Percentiles rank a stretch among this genome's conserved stretches.
phyloP scores from a whole-genome alignment of 257 asterid species.

The Nicotiana otophora region DNA sequence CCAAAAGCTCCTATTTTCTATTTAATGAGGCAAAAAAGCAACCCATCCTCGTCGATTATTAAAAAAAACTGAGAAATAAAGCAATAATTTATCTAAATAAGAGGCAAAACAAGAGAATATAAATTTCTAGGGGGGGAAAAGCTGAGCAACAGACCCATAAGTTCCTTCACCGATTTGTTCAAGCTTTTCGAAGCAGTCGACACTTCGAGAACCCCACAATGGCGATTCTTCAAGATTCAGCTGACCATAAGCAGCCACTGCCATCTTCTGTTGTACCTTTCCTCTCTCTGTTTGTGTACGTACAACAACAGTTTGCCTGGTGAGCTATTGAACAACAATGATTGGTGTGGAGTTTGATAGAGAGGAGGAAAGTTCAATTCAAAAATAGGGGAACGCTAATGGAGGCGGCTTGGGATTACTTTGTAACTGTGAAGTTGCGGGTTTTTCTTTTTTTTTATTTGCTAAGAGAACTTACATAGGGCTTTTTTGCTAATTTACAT shows the following conservation, averaged over 20 bases:
- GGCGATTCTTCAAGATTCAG: conserved; percentile 78
- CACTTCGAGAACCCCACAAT: conserved; percentile 94
- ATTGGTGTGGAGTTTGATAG: not conserved
- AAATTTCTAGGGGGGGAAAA: not conserved
- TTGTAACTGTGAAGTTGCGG: not conserved
- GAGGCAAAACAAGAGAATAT: not conserved
- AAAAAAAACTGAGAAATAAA: not conserved
- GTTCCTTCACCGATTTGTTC: conserved; percentile 99
- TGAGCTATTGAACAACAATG: not conserved
- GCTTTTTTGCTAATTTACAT: not conserved
- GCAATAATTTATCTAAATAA: not conserved
- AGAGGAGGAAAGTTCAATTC: not conserved
- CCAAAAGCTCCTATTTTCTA: not conserved
- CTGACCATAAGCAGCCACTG: conserved; percentile 45
- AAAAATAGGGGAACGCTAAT: not conserved
- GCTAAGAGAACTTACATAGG: not conserved
- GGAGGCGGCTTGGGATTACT: conserved; percentile 1
- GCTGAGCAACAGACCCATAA: conserved; percentile 48
- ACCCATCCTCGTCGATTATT: not conserved
- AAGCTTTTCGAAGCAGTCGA: conserved; percentile 87
- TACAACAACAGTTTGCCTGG: not conserved
- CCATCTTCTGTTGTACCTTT: conserved; percentile 22
- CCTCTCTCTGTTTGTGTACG: not conserved
- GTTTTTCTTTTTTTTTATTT: not conserved
- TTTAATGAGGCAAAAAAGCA: not conserved